Evolutionary conservation across 2,329 filamentous ascomycete genomes (phyloP), one percentile per base, ranked within the genome.

Genomic region (Hypoxylon sp.): DNA sequence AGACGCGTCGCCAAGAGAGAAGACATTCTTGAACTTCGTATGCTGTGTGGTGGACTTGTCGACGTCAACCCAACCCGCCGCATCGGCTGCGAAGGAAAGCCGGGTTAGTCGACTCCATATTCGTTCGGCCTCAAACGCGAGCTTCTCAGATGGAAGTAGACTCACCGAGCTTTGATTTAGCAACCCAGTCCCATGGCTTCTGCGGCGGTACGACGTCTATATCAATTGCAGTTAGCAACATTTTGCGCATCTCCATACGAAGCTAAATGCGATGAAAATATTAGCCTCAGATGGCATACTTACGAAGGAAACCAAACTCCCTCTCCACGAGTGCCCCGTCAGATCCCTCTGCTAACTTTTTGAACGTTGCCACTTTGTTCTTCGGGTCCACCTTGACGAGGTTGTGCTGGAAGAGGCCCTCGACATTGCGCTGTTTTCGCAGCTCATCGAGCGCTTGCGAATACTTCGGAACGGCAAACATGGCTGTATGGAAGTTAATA

Each of bases 61-160:
- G 24, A 77, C 76, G 33, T 77, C 76, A 44, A 77, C 76, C 73
- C 73, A 77, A 30, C 76, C 76, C 1, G 72, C 75, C 0, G 71
- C 64, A 61, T 77, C 74, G 45, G 76, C 87, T 84, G 77, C 74
- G 83, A 63, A 11, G 86, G 77, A 65, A 87, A 0, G 73, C 22
- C 12, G 14, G 77, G 87, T 89, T 54, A 71, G 68, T 20, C n/a
- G n/a, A 32, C 22, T 40, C 51, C 9, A 8, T 50, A 7, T 8
- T 32, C 4, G 11, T 36, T 18, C 14, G 8, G 14, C 6, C 46
- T 16, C 3, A 38, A n/a, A 5, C 4, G 20, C 3, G 14, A 22
- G 8, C 1, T 9, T n/a, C 8, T 20, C 20, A 7, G 33, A 6
- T 32, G 14, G 20, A 2, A 16, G 1, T 20, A n/a, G 24, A 65